A percentile compares a stretch with the other conserved stretches of the same genome.
These are phyloP conservation scores for Backusella circina DNA, from an alignment of 192 early-diverging fungal genomes.

Conservation along the genomic window DNA sequence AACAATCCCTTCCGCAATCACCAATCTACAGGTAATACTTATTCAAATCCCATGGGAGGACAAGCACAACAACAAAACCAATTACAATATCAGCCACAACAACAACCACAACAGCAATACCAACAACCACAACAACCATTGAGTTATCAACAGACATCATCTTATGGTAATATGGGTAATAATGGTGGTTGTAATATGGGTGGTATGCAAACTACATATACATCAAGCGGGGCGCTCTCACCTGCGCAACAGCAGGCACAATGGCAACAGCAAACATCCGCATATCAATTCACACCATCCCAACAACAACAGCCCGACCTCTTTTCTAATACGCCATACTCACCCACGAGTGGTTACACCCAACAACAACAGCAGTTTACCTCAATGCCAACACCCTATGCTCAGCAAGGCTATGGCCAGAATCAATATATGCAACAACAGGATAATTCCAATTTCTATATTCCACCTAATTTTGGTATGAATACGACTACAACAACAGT, in stretches of 20 bases:
- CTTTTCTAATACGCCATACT: not conserved
- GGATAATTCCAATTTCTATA: not conserved
- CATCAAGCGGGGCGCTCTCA: not conserved
- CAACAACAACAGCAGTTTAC: not conserved
- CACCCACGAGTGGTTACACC: conserved; percentile 1
- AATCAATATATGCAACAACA: conserved; percentile 1
- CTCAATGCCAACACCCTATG: not conserved
- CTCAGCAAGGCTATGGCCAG: not conserved
- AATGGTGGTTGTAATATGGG: not conserved
- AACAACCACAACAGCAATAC: conserved; percentile 3
- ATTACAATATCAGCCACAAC: conserved; percentile 1
- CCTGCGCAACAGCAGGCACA: not conserved
- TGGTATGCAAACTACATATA: not conserved
- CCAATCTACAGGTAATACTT: not conserved
- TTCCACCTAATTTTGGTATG: conserved; percentile 8
- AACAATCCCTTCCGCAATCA: conserved; percentile 24
- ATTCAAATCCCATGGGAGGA: not conserved
- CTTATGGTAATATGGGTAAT: not conserved
- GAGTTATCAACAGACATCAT: not conserved
- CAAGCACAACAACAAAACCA: not conserved
- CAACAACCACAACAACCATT: not conserved
- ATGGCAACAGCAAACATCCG: conserved; percentile 1
- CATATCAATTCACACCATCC: not conserved
- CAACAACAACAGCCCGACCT: not conserved
- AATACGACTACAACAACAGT: not conserved